Base-by-base conservation (phyloP, 352 stramenopile species). In the Pythium dissimile region DNA sequence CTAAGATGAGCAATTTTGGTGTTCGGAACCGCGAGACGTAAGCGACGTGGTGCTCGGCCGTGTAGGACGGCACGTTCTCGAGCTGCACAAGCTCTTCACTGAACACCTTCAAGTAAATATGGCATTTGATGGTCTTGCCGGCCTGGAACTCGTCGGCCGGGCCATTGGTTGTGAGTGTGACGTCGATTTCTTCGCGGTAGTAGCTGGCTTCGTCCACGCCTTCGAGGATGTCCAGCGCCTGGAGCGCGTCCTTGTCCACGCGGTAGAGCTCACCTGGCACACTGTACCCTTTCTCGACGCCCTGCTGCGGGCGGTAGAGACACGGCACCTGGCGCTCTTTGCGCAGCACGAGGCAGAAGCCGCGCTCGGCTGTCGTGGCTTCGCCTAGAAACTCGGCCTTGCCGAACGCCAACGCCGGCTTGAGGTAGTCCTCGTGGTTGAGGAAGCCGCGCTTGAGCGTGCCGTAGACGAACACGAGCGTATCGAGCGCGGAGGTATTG, bases 401-500 rank as follows among this genome's bases (percentile, higher is more conserved):
- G 59, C 64, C 67, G 4, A 70, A 32, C 24, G 65, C 69, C 13
- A 75, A 69, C 0, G 76, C 75, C 4, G 76, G 80, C 20, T 72
- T 58, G 23, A 92, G 59, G 59, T 92, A 92, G 64, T 66, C 51
- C 6, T 71, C 54, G 56, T 90, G 86, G 73, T 93, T 93, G 54
- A 77, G 80, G 45, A 91, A 70, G 9, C 67, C 79, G 11, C 66
- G 69, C 74, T 93, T 93, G 53, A 93, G 77, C 31, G 81, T 93
- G 24, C 81, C 83, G 54, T 93, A 90, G 26, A 93, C 81, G 54
- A 89, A 91, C 58, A 93, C 78, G 23, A 80, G 50, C 47, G 71
- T 83, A 44, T 76, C 59, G 49, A 83, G 72, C 21, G n/a, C n/a
- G n/a, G n/a, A n/a, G n/a, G n/a, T n/a, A n/a, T n/a, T n/a, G n/a